Base-by-base conservation (phyloP, 371 early-diverging fungal species). In the Dinochytrium kinnereticum region DNA sequence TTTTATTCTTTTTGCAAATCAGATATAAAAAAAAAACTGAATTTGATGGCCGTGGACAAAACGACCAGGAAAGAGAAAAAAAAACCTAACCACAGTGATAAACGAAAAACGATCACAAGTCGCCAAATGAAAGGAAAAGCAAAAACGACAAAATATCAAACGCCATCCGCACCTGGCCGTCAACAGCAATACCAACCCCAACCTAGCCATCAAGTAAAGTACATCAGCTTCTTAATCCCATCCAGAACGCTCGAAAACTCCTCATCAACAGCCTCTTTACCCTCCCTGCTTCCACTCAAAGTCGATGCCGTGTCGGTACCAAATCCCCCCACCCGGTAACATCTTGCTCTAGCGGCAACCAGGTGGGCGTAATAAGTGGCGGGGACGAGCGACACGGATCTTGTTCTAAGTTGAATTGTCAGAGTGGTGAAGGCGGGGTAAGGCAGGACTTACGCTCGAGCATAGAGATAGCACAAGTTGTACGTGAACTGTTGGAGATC, bases 351-450 rank as follows among this genome's bases (percentile, higher is more conserved):
- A 49, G 81, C 81, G 1, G 93, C 92, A 0, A 92, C 87, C 21
- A 94, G 77, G 76, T 95, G 90, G 0, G 94, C 94, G 68, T 93
- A 94, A 81, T 93, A 94, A 7, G 88, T 90, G 13, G 93, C 90
- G 1, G 93, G 91, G 0, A 88, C 90, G 28, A 94, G 76, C 31
- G 88, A 87, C 15, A 95, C 94, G 0, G 89, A 80, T 31, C 91
- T 86, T 24, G 66, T 66, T 3, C 66, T 66, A 44, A 19, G 7
- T 44, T 44, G 19, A 7, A 44, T 44, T 44, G 7, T 19, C 19
- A 19, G 44, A 13, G 44, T 19, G 19, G 19, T 44, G 44, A 44
- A 44, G 19, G 66, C 10, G 44, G 44, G 19, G 44, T 7, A 40
- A 30, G 7, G 3, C 13, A 66, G 24, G 2, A 40, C 59, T 36